Evolutionary conservation across 208 protist genomes (phyloP).

Genomic region (Tritrichomonas foetus): DNA sequence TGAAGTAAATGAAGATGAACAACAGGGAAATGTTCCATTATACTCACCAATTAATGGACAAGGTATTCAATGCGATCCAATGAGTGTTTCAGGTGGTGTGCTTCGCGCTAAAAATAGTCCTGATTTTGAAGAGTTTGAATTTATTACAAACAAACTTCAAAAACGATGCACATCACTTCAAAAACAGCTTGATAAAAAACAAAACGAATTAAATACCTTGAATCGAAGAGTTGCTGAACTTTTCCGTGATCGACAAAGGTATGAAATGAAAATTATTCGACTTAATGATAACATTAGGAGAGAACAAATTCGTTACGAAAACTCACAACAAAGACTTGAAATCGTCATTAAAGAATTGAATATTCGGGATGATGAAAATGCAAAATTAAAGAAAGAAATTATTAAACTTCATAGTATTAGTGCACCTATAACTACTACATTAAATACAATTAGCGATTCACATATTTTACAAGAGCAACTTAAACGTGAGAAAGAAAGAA

Average conservation of each 20-base stretch:
- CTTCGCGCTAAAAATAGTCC: no score
- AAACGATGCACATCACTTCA: not conserved
- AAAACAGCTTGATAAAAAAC: not conserved
- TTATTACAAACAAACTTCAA: not conserved
- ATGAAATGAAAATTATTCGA: not conserved
- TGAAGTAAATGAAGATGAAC: no score
- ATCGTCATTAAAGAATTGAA: not conserved
- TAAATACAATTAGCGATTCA: not conserved
- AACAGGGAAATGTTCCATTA: no score
- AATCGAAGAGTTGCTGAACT: not conserved
- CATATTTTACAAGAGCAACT: not conserved
- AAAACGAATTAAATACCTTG: not conserved
- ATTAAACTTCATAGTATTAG: not conserved
- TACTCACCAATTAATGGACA: no score
- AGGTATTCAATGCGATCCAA: no score
- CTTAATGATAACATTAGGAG: not conserved
- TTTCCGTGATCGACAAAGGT: not conserved
- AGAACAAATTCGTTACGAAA: not conserved
- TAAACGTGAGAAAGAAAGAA: not conserved
- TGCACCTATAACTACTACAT: not conserved
- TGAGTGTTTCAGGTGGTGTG: no score
- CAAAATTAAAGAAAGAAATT: not conserved
- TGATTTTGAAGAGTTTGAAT: no score
- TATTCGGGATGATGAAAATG: not conserved
- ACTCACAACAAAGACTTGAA: not conserved